Evolutionary conservation across 352 stramenopile genomes (phyloP), one percentile per base, ranked within the genome.

Genomic region (Phytopythium aichiense): DNA sequence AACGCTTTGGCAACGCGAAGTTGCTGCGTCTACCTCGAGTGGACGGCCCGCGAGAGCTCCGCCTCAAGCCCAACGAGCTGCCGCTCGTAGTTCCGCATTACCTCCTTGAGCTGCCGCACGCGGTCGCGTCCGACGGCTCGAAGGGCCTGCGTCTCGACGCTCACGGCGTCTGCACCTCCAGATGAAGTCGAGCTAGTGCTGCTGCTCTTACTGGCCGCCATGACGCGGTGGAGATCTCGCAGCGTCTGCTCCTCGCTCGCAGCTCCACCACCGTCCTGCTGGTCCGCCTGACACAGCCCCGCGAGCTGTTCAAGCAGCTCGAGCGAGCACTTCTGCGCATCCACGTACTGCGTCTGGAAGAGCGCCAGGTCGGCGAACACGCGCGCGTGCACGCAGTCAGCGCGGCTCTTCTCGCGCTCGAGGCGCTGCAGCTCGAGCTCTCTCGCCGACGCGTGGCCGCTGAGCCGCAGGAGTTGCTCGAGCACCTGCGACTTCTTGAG

Each of bases 401-500:
- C 64, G 54, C 76, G 68, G 18, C 69, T 72, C 64, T 85, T 72
- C 33, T 86, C 77, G 33, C 66, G 60, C 31, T 86, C 62, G 20
- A 90, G 71, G 2, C 69, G 68, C 2, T 69, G 73, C 7, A 88
- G 60, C 23, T 74, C 75, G 43, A 75, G 66, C 28, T 88, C 69
- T 25, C 77, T 76, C 30, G 74, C 61, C 23, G 68, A 66, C 45
- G 78, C 53, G 40, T 79, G 56, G 0, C 71, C 72, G 54, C 68
- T 84, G 53, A 87, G 63, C 18, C 69, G 60, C 9, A 86, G 60
- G 0, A 90, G 48, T 13, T 87, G 75, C 20, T 88, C 77, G 8
- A 90, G 64, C 15, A 90, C 72, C 64, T 90, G 73, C 0, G 74
- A 77, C 46, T 88, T 90, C 57, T 88, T 90, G 11, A 90, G 71